Evolutionary conservation across 805 yeast genomes (phyloP).

Genomic region (Lipomyces yamadae): DNA sequence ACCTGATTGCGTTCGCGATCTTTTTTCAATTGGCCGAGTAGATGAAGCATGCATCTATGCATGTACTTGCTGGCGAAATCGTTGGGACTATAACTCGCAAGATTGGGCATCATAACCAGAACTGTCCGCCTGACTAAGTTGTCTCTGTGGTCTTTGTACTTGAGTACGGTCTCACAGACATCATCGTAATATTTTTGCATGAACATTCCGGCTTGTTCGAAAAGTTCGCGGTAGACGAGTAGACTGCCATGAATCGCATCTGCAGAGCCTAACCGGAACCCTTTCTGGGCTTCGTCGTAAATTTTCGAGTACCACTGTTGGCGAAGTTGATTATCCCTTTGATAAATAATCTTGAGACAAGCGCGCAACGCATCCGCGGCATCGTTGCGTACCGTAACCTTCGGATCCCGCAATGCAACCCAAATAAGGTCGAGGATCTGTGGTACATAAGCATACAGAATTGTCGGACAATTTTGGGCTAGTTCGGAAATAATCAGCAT

Average conservation of each 20-base stretch:
- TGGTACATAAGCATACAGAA: slow-evolving; percentile 75
- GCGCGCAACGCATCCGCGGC: slow-evolving; percentile 80
- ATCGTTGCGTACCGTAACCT: slow-evolving; percentile 74
- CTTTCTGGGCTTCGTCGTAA: slow-evolving; percentile 67
- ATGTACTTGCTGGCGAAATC: slow-evolving; percentile 79
- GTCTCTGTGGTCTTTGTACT: slow-evolving; percentile 77
- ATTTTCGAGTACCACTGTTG: slow-evolving; percentile 76
- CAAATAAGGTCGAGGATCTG: slow-evolving; percentile 82
- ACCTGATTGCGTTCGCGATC: slow-evolving; percentile 78
- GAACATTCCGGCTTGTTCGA: slow-evolving; percentile 72
- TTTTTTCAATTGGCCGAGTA: slow-evolving; percentile 75
- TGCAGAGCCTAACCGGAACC: slow-evolving; percentile 54
- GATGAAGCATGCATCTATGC: slow-evolving; percentile 76
- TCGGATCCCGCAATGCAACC: slow-evolving; percentile 83
- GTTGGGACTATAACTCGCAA: slow-evolving; percentile 77
- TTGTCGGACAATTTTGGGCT: slow-evolving; percentile 84
- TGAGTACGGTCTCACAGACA: slow-evolving; percentile 72
- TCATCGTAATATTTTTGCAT: slow-evolving; percentile 73
- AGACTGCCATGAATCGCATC: slow-evolving; percentile 89
- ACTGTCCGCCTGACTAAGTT: slow-evolving; percentile 79
- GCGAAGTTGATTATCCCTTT: slow-evolving; percentile 72
- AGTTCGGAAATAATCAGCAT: slow-evolving; percentile 79
- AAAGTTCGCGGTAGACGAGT: slow-evolving; percentile 77
- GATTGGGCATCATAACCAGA: slow-evolving; percentile 77
- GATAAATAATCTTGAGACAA: slow-evolving; percentile 77